Evolutionary conservation across 2,329 filamentous ascomycete genomes (phyloP), one percentile per base, ranked within the genome.

Genomic region (Periconia digitata): DNA sequence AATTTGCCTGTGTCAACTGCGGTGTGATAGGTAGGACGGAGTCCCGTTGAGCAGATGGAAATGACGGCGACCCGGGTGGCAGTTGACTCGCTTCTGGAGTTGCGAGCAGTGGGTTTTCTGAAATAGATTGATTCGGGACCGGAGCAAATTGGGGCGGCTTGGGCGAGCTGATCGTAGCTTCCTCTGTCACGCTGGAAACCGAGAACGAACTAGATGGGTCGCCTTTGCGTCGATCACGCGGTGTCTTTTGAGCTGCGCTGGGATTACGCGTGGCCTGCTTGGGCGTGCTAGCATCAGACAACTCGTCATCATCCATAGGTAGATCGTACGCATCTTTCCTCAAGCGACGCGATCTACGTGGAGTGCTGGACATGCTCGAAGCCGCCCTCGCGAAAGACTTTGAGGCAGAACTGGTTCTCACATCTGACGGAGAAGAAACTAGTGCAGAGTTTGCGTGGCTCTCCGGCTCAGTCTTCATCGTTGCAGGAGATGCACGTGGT

Each of bases 1-100:
- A 62, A 2, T 58, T 66, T 12, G 40, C 46, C 51, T 74, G 72
- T 0, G 72, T 74, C 21, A 69, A 62, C 41, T 70, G 63, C 6
- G 73, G 72, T 7, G 69, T 73, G 18, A 67, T 56, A 8, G 67
- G 69, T 6, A 72, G 39, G 22, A 24, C 59, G 16, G 64, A 58
- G 22, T 59, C 57, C 12, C 56, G 43, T 23, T 62, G 54, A 3
- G 3, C 36, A 8, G 35, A 2, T 6, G 8, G 23, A 3, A 47
- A 40, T 8, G 51, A 51, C 15, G 52, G 65, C 12, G 63, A 63
- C 2, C 55, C 54, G n/a, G 54, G 53, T 5, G 55, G 54, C 24
- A 59, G 53, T 35, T 72, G 68, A 4, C 60, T 67, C 3, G 54
- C 54, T 1, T 63, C 58, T 13, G 64, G 64, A 5, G 66, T 69